These are phyloP conservation scores for Pezicula rhizophila DNA, from an alignment of 2,329 filamentous ascomycete genomes.

Conservation along the genomic window DNA sequence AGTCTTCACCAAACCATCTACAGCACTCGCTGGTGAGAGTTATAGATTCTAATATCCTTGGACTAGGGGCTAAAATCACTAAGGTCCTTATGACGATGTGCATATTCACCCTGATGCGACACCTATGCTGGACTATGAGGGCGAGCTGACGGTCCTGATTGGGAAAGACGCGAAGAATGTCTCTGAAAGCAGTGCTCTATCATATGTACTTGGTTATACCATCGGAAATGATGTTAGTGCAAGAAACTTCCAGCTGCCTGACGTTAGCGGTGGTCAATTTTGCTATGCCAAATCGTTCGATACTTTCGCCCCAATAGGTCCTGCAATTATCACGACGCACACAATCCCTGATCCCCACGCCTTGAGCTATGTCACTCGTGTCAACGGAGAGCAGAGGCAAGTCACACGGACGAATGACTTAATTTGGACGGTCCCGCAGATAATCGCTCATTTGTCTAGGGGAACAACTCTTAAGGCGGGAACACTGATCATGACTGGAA, in stretches of 20 bases:
- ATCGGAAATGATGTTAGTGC: slow-evolving; percentile 36
- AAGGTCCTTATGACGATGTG: too few relatives aligned
- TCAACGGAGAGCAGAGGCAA: slow-evolving; percentile 38
- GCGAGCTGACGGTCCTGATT: neutral
- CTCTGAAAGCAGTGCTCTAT: slow-evolving; percentile 28
- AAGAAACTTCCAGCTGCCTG: slow-evolving; percentile 29
- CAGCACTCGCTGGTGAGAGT: too few relatives aligned
- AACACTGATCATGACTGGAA: slow-evolving; percentile 36
- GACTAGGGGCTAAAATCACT: too few relatives aligned
- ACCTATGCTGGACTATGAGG: too few relatives aligned
- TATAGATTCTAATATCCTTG: too few relatives aligned
- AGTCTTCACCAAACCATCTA: too few relatives aligned
- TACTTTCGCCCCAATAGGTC: slow-evolving; percentile 36
- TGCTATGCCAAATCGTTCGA: slow-evolving; percentile 39
- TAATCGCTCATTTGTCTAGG: slow-evolving; percentile 30
- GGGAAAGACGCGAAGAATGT: neutral
- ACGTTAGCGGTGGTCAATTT: slow-evolving; percentile 32
- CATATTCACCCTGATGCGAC: too few relatives aligned
- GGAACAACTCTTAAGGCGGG: slow-evolving; percentile 35
- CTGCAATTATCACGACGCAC: slow-evolving; percentile 22
- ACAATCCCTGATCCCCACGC: too few relatives aligned
- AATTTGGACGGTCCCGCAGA: slow-evolving; percentile 38
- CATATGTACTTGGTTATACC: slow-evolving; percentile 36
- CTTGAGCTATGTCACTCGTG: slow-evolving; percentile 1
- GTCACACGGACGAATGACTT: slow-evolving; percentile 40